Evolutionary conservation across 2,329 filamentous ascomycete genomes (phyloP), one percentile per base, ranked within the genome.

Genomic region (Aureobasidium sp.): DNA sequence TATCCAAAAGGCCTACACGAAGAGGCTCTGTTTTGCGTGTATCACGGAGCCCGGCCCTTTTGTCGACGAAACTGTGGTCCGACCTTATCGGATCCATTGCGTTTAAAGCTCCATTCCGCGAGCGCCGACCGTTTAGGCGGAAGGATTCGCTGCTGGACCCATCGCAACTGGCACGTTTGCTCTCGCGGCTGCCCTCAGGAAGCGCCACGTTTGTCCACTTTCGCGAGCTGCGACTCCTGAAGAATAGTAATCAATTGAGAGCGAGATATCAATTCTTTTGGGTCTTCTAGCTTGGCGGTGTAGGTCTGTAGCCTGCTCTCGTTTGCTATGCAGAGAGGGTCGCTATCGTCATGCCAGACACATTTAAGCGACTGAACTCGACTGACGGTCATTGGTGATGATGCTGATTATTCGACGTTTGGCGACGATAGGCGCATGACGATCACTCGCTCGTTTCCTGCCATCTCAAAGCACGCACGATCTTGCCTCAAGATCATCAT

Each of bases 91-190:
- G 39, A 46, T 17, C 37, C 10, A 48, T 27, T 17, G n/a, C 37
- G 53, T 44, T 46, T 57, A 5, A 29, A 39, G 39, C 29, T 57
- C n/a, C 27, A 44, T 34, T 46, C 39, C 41, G 39, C 53, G 53
- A 44, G 39, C 52, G 52, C 52, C 52, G 52, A 20, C 53, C 53
- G 53, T 41, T 57, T 57, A 57, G 41, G 53, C 53, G 51, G 53
- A 36, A 57, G 53, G 53, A 57, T 57, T 57, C 37, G 20, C 47
- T 57, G n/a, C 53, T 57, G 46, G 53, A 46, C 39, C 41, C 41
- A 57, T 32, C 46, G 36, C 51, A 55, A 8, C 15, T 55, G 27
- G 53, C 39, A 57, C 53, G 39, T 57, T 57, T 57, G 53, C 39
- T 44, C 44, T 57, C 26, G 17, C 20, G 39, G 53, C 53, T 46